phyloP scores from a whole-genome alignment of 768 basidiomycete genomes.

The Leccinum boreale region DNA sequence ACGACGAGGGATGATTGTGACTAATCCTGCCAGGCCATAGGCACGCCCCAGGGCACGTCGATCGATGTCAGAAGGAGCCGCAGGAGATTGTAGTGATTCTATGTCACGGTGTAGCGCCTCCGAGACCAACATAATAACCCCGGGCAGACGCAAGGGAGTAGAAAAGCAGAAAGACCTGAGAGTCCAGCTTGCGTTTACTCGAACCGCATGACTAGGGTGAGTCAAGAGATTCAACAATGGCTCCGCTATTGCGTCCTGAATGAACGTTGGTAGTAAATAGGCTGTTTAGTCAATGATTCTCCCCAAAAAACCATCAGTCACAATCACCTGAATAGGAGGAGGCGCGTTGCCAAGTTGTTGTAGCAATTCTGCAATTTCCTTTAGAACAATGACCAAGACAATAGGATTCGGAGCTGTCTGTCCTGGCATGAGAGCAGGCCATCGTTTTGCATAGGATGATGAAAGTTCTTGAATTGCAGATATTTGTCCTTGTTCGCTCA shows the following conservation, averaged over 20 bases:
- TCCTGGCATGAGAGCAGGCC: constrained; percentile 92
- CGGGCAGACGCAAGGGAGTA: constrained; percentile 81
- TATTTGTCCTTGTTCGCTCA: constrained; percentile 94
- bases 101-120: constrained; percentile 86
- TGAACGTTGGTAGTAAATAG: not conserved
- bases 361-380: constrained; percentile 82
- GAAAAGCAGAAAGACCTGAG: constrained; percentile 89
- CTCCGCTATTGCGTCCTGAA: constrained; percentile 79
- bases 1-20: constrained; percentile 80
- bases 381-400: constrained; percentile 69
- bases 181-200: constrained; percentile 82
- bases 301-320: not conserved
- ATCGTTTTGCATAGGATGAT: constrained; percentile 77
- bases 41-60: constrained; percentile 80
- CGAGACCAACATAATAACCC: constrained; percentile 69
- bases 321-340: constrained; percentile 72
- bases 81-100: constrained; percentile 64
- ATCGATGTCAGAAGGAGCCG: constrained; percentile 66
- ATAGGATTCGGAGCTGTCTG: constrained; percentile 64
- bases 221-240: constrained; percentile 81
- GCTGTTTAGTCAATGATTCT: not conserved
- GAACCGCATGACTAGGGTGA: constrained; percentile 86
- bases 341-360: constrained; percentile 92
- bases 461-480: constrained; percentile 85
- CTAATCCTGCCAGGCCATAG: constrained; percentile 83